phyloP scores from a whole-genome alignment of 768 basidiomycete species.

The Rhizopogon roseolus region DNA sequence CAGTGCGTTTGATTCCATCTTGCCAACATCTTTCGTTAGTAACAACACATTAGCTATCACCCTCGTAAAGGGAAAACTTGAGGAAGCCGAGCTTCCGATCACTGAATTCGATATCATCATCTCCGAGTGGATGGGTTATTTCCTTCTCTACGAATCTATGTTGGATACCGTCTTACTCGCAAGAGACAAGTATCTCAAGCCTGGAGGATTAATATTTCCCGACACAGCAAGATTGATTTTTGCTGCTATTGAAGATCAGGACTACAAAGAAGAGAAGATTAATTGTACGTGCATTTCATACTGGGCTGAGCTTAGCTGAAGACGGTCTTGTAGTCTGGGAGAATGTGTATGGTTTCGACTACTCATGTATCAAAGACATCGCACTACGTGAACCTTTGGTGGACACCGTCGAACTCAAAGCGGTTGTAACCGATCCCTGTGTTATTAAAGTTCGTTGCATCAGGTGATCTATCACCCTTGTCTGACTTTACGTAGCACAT shows the following conservation, averaged over 20 bases:
- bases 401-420: conserved; percentile 96
- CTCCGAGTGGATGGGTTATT: conserved; percentile 99
- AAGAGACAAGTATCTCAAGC: conserved; percentile 93
- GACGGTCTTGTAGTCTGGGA: conserved; percentile 77
- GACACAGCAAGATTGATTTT: conserved; percentile 90
- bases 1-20: conserved; percentile 48
- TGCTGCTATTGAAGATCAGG: conserved; percentile 97
- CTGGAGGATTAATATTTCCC: conserved; percentile 90
- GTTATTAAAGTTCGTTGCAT: conserved; percentile 66
- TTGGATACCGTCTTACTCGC: conserved; percentile 96
- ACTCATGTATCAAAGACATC: conserved; percentile 98
- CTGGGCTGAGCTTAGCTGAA: not conserved
- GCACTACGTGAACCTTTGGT: conserved; percentile 94
- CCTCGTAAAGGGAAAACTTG: conserved; percentile 96
- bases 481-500: conserved; percentile 57
- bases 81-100: conserved; percentile 86
- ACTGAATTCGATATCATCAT: conserved; percentile 97
- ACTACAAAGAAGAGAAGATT: conserved; percentile 99
- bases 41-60: conserved; percentile 64
- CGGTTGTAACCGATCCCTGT: conserved; percentile 91
- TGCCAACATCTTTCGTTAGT: not conserved
- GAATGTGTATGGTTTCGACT: conserved; percentile 99
- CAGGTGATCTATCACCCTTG: not conserved
- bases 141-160: conserved; percentile 99
- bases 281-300: conserved; percentile 57